Percentiles rank a stretch among this genome's conserved stretches.
phyloP scores from a whole-genome alignment of 306 rosid genomes.

The Cicer arietinum region DNA sequence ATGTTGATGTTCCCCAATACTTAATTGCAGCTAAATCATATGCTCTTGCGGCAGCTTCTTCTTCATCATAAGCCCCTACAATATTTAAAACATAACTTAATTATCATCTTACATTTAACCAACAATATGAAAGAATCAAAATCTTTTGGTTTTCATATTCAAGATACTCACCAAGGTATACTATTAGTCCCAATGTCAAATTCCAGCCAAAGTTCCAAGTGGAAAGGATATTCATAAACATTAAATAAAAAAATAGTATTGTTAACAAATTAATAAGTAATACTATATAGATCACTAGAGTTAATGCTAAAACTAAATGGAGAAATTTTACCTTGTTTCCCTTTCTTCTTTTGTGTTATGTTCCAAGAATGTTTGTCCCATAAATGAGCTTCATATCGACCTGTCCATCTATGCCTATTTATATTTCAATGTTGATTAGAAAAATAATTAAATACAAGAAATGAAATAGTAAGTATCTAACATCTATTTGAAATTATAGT shows the following conservation, averaged over 20 bases:
- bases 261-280: conserved; percentile 12
- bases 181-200: conserved; percentile 46
- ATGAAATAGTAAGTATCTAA: background rate
- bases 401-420: conserved; percentile 90
- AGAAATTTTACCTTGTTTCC: conserved; percentile 72
- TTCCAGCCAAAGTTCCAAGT: conserved; percentile 43
- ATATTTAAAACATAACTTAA: conserved; percentile 29
- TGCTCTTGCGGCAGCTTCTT: conserved; percentile 86
- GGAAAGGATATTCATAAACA: conserved; percentile 2
- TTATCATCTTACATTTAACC: background rate
- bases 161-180: conserved; percentile 68
- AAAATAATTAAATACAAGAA: conserved; percentile 14
- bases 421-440: conserved; percentile 27
- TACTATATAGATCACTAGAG: background rate
- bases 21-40: conserved; percentile 86
- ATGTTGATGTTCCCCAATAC: conserved; percentile 77
- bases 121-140: conserved; percentile 20
- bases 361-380: conserved; percentile 97
- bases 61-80: conserved; percentile 85
- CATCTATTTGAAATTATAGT: background rate
- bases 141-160: background rate
- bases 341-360: conserved; percentile 84
- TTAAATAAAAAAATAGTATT: background rate
- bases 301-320: background rate
- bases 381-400: conserved; percentile 90